phyloP scores from a whole-genome alignment of 176 grass and related monocot genomes.

The Hordeum vulgare region DNA sequence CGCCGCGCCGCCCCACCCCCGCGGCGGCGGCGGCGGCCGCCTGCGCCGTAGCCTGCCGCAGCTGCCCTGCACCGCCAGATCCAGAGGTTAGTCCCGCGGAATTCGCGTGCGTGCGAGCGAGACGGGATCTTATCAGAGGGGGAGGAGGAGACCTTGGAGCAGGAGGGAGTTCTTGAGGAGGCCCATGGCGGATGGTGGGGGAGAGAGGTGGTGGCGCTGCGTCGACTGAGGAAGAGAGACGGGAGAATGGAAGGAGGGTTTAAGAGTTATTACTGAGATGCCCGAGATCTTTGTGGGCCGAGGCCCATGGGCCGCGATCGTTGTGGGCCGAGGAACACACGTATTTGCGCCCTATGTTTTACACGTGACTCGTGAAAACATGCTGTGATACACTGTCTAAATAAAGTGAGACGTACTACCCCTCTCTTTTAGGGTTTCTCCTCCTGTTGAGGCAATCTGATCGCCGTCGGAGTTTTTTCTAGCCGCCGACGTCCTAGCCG shows the following conservation, averaged over 20 bases:
- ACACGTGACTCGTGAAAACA: too few species aligned
- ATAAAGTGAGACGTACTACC: too few species aligned
- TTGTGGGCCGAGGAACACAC: too few species aligned
- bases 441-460: too few species aligned
- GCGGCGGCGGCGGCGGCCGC: neutral
- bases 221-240: neutral
- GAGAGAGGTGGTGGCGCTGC: neutral
- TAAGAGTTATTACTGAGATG: neutral
- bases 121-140: neutral
- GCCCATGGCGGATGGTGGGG: conserved; percentile 44
- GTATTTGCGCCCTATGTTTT: too few species aligned
- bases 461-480: too few species aligned
- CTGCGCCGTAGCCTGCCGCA: conserved; percentile 16
- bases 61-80: conserved; percentile 26
- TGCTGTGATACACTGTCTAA: too few species aligned
- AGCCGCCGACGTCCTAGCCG: too few species aligned
- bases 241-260: conserved; percentile 15
- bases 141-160: conserved; percentile 25
- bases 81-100: neutral
- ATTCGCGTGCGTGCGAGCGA: neutral
- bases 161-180: conserved; percentile 53
- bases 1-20: conserved; percentile 10
- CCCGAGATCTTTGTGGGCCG: neutral
- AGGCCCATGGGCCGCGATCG: neutral
- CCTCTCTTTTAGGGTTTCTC: too few species aligned